phyloP scores from a whole-genome alignment of 1,284 basidiomycete genomes.

The Ustilago xerochloae region DNA sequence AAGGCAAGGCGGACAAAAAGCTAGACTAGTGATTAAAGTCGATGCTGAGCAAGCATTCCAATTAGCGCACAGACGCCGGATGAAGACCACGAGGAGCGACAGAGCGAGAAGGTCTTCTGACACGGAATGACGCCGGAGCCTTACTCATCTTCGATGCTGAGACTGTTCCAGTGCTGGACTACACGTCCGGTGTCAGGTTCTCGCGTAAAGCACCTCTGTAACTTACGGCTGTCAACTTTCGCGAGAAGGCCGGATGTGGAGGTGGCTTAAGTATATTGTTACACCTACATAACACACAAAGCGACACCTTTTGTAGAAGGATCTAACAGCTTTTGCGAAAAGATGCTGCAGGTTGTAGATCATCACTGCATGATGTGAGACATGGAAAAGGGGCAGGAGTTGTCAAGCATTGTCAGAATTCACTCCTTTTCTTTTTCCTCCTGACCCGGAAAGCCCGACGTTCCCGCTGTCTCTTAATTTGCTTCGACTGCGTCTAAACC shows the following conservation, averaged over 20 bases:
- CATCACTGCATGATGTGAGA: constrained; percentile 9
- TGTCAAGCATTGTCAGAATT: too few relatives aligned
- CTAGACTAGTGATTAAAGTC: too few relatives aligned
- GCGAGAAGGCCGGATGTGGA: constrained; percentile 2
- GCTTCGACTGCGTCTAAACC: too few relatives aligned
- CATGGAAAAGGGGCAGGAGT: constrained; percentile 13
- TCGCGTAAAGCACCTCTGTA: constrained; percentile 11
- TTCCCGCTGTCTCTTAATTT: too few relatives aligned
- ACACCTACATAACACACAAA: not conserved
- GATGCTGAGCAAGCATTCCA: not conserved
- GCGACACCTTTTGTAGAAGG: not conserved
- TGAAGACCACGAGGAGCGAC: too few relatives aligned
- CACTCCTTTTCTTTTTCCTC: too few relatives aligned
- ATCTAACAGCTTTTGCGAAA: constrained; percentile 1
- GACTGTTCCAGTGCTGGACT: not conserved
- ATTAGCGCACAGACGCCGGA: not conserved
- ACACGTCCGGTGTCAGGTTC: constrained; percentile 8
- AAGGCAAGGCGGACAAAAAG: not conserved
- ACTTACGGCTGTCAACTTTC: not conserved
- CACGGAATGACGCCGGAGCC: constrained; percentile 22
- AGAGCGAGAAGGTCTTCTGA: not conserved
- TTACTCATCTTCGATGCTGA: constrained; percentile 31
- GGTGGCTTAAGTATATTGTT: not conserved
- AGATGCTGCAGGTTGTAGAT: constrained; percentile 8
- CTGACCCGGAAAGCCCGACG: too few relatives aligned